Evolutionary conservation across 768 basidiomycete species (phyloP), one percentile per base, ranked within the genome.

Genomic region (Hortiboletus flavorubellus): DNA sequence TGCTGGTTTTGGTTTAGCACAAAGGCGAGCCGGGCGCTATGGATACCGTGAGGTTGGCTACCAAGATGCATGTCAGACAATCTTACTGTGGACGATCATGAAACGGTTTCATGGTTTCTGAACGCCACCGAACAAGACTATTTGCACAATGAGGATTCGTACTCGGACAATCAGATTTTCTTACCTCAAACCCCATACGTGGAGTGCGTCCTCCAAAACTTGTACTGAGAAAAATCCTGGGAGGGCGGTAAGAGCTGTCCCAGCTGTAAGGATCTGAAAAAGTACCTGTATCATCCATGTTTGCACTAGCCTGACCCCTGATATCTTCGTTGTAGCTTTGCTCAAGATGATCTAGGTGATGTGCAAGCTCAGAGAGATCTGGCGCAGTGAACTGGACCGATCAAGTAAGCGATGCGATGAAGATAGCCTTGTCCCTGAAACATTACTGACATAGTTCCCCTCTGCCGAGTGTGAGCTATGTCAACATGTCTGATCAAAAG

Each of bases 211-310:
- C 61, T 93, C 90, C 16, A 96, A 69, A 2, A 96, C 94, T 59
- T 93, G 92, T 1, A 96, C 80, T 2, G 93, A 95, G 72, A 97
- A 97, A 70, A 92, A 97, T 2, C 91, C 91, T 92, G 60, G 14
- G 21, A 38, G 49, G 45, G 49, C 11, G 2, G 31, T 61, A 26
- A 56, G 30, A 5, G 3, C 15, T 23, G 14, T 12, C n/a, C 33
- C 9, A 5, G 11, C 8, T n/a, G 23, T 10, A 8, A 4, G 46
- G 11, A 15, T 37, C 7, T 0, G 11, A 9, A 46, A 9, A 52
- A 64, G 34, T 57, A 84, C 92, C 93, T 29, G 91, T 92, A 68
- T 95, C 93, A 62, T 97, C 93, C 89, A 94, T 91, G 66, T 97
- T 97, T 56, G 80, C 76, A 72, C 87, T 87, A 40, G 73, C 68